phyloP scores from a whole-genome alignment of 495 filamentous ascomycete species.

The Penicillium crystallinum region DNA sequence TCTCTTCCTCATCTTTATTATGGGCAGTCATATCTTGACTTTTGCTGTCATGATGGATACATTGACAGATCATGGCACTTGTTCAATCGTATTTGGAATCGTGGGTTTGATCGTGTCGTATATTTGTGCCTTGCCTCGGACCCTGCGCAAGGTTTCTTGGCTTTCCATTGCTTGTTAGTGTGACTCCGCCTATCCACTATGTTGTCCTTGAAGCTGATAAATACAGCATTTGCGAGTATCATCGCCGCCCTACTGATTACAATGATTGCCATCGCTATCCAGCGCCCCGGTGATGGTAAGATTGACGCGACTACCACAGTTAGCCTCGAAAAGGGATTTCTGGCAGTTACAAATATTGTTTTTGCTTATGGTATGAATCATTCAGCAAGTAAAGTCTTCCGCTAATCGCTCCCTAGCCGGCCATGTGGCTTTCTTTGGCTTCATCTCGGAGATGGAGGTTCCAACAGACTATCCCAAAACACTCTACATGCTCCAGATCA shows the following conservation, averaged over 20 bases:
- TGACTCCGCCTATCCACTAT: too few relatives aligned
- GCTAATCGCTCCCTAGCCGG: conserved; percentile 35
- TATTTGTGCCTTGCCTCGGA: conserved; percentile 56
- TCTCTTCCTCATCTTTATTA: conserved; percentile 64
- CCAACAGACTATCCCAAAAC: conserved; percentile 63
- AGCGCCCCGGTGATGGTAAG: conserved; percentile 13
- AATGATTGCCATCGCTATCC: conserved; percentile 56
- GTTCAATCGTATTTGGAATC: conserved; percentile 59
- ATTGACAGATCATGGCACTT: conserved; percentile 54
- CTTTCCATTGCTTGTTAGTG: conserved; percentile 49
- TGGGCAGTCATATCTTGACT: conserved; percentile 65
- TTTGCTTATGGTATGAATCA: conserved; percentile 24
- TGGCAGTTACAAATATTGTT: conserved; percentile 21
- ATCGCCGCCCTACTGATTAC: conserved; percentile 59
- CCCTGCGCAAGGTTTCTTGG: conserved; percentile 48
- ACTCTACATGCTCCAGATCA: conserved; percentile 56
- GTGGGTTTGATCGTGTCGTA: conserved; percentile 56
- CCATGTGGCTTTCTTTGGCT: conserved; percentile 67
- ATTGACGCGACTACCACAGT: conserved; percentile 12
- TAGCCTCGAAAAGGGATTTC: conserved; percentile 12
- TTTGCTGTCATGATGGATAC: conserved; percentile 58
- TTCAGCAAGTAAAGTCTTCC: background rate
- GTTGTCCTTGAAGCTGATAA: background rate
- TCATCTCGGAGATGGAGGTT: conserved; percentile 70
- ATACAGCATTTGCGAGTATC: conserved; percentile 50